Base-by-base conservation (phyloP, 345 rosid species). In the Hibiscus mutabilis region DNA sequence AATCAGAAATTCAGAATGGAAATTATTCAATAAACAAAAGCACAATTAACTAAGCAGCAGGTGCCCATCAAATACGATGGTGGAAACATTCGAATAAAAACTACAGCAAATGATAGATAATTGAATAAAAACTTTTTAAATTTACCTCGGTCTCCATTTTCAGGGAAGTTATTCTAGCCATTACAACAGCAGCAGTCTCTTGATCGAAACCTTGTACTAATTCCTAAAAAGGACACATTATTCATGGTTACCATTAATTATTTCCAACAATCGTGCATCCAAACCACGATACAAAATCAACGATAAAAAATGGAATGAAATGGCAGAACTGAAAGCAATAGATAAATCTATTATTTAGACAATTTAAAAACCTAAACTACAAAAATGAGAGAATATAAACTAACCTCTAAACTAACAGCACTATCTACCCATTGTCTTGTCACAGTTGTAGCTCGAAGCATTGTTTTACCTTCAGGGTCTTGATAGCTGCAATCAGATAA, bases 121-220 rank as follows among this genome's bases (percentile, higher is more conserved):
- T 44, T 13, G 35, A 65, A 53, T 18, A 16, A 4, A 21, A 25
- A 71, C 37, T 24, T 46, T 16, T 44, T 15, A 1, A 65, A 66
- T 74, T 11, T 82, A 95, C 97, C 99, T 95, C 99, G 60, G 75
- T 82, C 84, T 95, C 99, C 99, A 44, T 44, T 44, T 44, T 12
- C 49, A 44, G 49, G 49, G 49, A 12, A 44, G 49, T 44, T 44
- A 44, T 78, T 79, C 99, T 86, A 66, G 98, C 99, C 90, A 92
- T 82, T 24, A 92, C 96, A 52, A 95, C 98, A 77, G 98, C 94
- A 75, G 99, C 96, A 70, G 99, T 85, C 81, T 95, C 99, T 84
- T 95, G 99, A 84, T 95, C 98, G 80, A 95, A 95, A 63, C 96
- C 93, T 82, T 89, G 93, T 68, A 89, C 86, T 75, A 95, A 75